Base-by-base conservation (phyloP, 78 protist species). In the Protostelium mycophagum region DNA sequence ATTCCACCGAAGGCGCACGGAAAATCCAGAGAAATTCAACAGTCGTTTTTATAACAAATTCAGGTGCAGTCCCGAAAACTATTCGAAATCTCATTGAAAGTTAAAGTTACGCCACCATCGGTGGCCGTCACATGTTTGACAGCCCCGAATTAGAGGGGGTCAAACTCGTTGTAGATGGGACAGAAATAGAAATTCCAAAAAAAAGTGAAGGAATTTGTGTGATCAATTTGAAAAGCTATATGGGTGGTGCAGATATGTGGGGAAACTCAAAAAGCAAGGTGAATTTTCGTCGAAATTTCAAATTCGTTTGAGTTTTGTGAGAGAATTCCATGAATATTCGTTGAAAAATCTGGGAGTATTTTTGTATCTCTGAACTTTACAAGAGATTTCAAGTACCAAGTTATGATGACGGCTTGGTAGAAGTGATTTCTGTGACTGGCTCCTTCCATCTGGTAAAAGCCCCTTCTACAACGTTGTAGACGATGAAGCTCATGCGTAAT, bases 211-310 rank as follows among this genome's bases (percentile, higher is more conserved):
- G 90, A 34, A 0, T 86, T 36, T 73, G 86, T 39, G 38, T 91
- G 16, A 1, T 29, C 36, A 91, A 91, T 85, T 25, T 91, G 0
- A 63, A 36, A 35, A 39, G 35, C 34, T 91, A 91, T 89, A 73
- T 29, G 38, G 93, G 93, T 1, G 93, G 93, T 1, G 87, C 83
- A 28, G 85, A 39, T 1, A n/a, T 91, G 37, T 91, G 90, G 93
- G 85, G 84, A 51, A 83, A 28, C 1, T 23, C 28, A 37, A 38
- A 23, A 28, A 31, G 83, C 73, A 51, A 51, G 73, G 73, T 51
- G 73, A 51, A 51, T 25, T 51, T 16, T 25, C n/a, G n/a, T n/a
- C n/a, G n/a, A n/a, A n/a, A n/a, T n/a, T n/a, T n/a, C n/a, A n/a
- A n/a, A n/a, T n/a, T n/a, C n/a, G n/a, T n/a, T n/a, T n/a, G n/a